phyloP scores from a whole-genome alignment of 352 stramenopile species.

The Phytopythium oedochilum region DNA sequence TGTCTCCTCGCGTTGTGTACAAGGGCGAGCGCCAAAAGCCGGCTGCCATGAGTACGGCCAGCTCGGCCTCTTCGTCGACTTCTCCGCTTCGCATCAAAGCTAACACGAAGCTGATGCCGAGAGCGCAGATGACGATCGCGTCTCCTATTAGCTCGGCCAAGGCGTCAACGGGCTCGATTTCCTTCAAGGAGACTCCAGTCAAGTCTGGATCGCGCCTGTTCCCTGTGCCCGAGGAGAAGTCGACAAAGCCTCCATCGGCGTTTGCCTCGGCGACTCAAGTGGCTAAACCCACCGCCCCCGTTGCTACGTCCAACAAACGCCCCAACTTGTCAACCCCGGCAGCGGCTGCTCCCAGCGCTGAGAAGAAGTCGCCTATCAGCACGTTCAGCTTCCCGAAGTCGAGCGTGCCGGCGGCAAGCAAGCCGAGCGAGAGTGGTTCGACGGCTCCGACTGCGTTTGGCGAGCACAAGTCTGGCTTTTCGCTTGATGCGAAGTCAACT shows the following conservation, averaged over 20 bases:
- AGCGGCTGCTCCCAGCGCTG: slow-evolving; percentile 1
- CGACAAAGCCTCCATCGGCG: slow-evolving; percentile 41
- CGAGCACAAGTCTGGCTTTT: background rate
- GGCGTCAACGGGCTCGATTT: slow-evolving; percentile 31
- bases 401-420: slow-evolving; percentile 3
- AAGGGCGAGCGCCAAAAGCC: slow-evolving; percentile 35
- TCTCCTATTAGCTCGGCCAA: slow-evolving; percentile 57
- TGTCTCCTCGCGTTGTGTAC: slow-evolving; percentile 55
- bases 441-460: background rate
- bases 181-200: slow-evolving; percentile 48
- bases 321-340: slow-evolving; percentile 25
- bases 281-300: slow-evolving; percentile 23
- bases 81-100: slow-evolving; percentile 37
- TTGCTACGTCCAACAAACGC: slow-evolving; percentile 33
- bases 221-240: slow-evolving; percentile 52
- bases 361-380: slow-evolving; percentile 9
- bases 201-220: slow-evolving; percentile 62
- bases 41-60: slow-evolving; percentile 13
- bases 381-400: slow-evolving; percentile 23
- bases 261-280: slow-evolving; percentile 44
- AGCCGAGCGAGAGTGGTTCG: slow-evolving; percentile 2
- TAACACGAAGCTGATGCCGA: slow-evolving; percentile 68
- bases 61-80: slow-evolving; percentile 19
- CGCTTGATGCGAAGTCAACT: background rate
- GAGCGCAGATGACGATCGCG: slow-evolving; percentile 55